phyloP scores from a whole-genome alignment of 2,329 filamentous ascomycete species.

The Neurospora sp. region DNA sequence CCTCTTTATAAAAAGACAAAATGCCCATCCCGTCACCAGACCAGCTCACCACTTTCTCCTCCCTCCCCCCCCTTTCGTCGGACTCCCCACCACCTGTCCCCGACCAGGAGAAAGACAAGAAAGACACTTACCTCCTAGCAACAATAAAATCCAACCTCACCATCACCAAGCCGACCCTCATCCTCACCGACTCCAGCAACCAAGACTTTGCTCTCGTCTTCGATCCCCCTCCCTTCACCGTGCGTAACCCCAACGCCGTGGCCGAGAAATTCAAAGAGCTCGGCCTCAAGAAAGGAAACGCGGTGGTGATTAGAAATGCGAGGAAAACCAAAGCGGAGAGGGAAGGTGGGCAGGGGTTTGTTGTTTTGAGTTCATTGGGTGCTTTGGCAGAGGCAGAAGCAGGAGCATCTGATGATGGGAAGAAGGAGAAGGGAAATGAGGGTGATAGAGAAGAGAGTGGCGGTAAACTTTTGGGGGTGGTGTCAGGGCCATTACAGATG shows the following conservation, averaged over 20 bases:
- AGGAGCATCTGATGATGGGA: slow-evolving; percentile 7
- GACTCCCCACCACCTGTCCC: background rate
- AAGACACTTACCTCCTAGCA: slow-evolving; percentile 31
- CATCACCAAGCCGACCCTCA: slow-evolving; percentile 39
- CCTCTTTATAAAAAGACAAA: background rate
- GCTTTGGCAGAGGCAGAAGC: slow-evolving; percentile 15
- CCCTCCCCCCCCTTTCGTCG: background rate
- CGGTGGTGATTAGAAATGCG: slow-evolving; percentile 28
- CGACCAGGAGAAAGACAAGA: slow-evolving; percentile 8
- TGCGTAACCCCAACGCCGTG: background rate
- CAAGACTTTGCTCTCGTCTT: slow-evolving; percentile 37
- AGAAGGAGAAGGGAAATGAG: slow-evolving; percentile 21
- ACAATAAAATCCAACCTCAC: slow-evolving; percentile 38
- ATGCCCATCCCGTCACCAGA: background rate
- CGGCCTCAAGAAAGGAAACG: slow-evolving; percentile 29
- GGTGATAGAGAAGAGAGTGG: slow-evolving; percentile 20
- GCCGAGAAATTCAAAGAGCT: slow-evolving; percentile 20
- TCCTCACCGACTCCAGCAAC: slow-evolving; percentile 30
- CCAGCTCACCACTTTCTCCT: background rate
- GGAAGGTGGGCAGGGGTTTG: slow-evolving; percentile 29
- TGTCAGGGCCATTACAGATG: background rate
- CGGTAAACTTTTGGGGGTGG: slow-evolving; percentile 12
- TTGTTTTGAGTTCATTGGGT: slow-evolving; percentile 11
- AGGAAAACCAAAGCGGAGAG: slow-evolving; percentile 22
- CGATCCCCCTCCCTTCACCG: slow-evolving; percentile 16